Conservation (phyloP, 805 yeast genomes). For the Spathaspora sp. region DNA sequence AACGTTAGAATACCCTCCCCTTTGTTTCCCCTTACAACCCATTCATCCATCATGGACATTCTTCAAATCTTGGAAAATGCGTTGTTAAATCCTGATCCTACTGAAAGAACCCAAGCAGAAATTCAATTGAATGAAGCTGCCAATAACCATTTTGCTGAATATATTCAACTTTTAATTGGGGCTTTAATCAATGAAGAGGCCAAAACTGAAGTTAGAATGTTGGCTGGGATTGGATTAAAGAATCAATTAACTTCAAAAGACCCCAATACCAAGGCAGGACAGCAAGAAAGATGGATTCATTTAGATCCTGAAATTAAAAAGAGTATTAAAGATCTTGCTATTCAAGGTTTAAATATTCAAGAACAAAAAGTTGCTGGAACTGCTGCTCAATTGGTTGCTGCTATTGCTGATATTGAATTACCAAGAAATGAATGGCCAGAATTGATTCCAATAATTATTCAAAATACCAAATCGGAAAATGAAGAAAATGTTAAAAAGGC, state of each 20-base stretch:
- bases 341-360: constrained; percentile 60
- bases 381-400: constrained; percentile 92
- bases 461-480: constrained; percentile 76
- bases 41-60: constrained; percentile 38
- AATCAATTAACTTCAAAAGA: constrained; percentile 87
- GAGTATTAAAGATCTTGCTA: constrained; percentile 58
- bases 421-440: constrained; percentile 88
- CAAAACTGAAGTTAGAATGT: constrained; percentile 78
- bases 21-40: background rate
- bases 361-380: constrained; percentile 80
- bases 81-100: constrained; percentile 62
- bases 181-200: constrained; percentile 64
- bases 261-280: constrained; percentile 49
- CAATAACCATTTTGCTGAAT: constrained; percentile 71
- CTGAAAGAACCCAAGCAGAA: constrained; percentile 74
- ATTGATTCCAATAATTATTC: constrained; percentile 77
- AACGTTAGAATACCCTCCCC: background rate
- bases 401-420: constrained; percentile 93
- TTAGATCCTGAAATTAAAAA: constrained; percentile 53
- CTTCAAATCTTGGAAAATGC: constrained; percentile 75
- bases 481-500: constrained; percentile 82
- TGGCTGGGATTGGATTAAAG: constrained; percentile 85
- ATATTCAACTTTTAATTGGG: constrained; percentile 63
- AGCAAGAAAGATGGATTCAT: constrained; percentile 71
- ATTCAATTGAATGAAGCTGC: constrained; percentile 69